Conservation (phyloP, 164 flowering plant species). For the Chloranthus sessilifolius region DNA sequence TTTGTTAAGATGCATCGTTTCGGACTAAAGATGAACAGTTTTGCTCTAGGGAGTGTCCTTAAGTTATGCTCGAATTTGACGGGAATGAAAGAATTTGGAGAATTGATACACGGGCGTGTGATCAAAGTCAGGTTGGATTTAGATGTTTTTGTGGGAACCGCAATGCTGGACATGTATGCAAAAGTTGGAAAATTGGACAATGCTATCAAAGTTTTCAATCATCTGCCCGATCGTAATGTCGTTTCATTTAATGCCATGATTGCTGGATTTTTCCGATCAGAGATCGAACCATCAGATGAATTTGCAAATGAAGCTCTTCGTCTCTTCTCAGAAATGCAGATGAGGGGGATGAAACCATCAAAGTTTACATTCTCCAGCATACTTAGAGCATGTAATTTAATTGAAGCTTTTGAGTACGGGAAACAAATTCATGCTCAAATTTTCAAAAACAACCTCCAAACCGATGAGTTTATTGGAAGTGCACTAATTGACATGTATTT, state of each 20-base stretch:
- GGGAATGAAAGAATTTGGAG: constrained; percentile 25
- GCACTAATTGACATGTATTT: constrained; percentile 50
- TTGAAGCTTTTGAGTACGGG: constrained; percentile 35
- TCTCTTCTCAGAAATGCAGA: constrained; percentile 43
- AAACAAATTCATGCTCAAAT: constrained; percentile 59
- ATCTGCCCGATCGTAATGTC: constrained; percentile 35
- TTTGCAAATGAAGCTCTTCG: constrained; percentile 27
- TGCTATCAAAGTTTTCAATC: constrained; percentile 32
- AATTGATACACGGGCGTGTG: constrained; percentile 31
- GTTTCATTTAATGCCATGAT: constrained; percentile 64
- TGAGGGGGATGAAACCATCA: constrained; percentile 39
- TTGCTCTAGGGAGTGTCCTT: constrained; percentile 42
- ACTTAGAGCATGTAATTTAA: constrained; percentile 39
- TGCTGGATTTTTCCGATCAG: constrained; percentile 31
- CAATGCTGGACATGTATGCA: constrained; percentile 60
- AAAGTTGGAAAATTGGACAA: constrained; percentile 30
- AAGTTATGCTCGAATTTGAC: constrained; percentile 37
- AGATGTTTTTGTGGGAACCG: constrained; percentile 48
- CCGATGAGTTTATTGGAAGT: constrained; percentile 51
- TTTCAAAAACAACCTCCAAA: constrained; percentile 37
- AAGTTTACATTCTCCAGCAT: constrained; percentile 48
- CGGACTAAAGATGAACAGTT: constrained; percentile 40
- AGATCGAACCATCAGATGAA: constrained; percentile 17
- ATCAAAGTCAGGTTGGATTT: constrained; percentile 37
- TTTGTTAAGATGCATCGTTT: constrained; percentile 37